Evolutionary conservation across 2,329 filamentous ascomycete genomes (phyloP), one percentile per base, ranked within the genome.

Genomic region (Sporothrix globosa): DNA sequence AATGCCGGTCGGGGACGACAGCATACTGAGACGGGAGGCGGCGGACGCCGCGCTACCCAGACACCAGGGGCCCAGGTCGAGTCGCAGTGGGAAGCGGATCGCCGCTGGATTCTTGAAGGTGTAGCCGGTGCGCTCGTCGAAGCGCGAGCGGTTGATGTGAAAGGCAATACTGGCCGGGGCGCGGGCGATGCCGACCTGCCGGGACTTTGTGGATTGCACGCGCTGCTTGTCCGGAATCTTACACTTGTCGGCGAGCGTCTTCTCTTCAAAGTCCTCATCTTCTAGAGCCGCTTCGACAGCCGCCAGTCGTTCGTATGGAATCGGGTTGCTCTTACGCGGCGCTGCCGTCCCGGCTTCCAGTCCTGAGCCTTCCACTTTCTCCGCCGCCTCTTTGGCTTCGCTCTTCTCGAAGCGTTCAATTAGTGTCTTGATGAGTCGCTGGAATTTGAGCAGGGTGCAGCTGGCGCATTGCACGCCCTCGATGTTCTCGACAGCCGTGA

Each of bases 131-230:
- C 83, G 84, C 74, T 96, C 93, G 75, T 97, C 91, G 75, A 97
- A 98, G 0, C 96, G 87, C 67, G 94, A 97, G 53, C 96, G 88
- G 77, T 98, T 97, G 78, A 98, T 87, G 78, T 99, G 96, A 10
- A 98, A 84, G 0, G 90, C 91, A 17, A 99, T 83, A 70, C 91
- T 92, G 73, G 89, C 88, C 0, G 96, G 96, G 1, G 93, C 86
- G 41, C 94, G 86, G 3, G 92, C 93, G 74, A 99, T 87, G 14
- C 95, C 92, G 11, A 92, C 90, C 78, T 98, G 96, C 71, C 94
- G 91, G 10, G 93, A 93, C 80, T 99, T 99, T 5, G 91, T 96
- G 19, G 91, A 89, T 24, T 86, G 87, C 9, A 93, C 87, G 76
- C 90, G 89, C 75, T 88, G 88, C 75, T 91, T 89, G 73, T 54